Percentiles rank a stretch among this genome's conserved stretches.
Evolutionary conservation across 164 flowering plant species (phyloP).

Genomic region (Stephania japonica): DNA sequence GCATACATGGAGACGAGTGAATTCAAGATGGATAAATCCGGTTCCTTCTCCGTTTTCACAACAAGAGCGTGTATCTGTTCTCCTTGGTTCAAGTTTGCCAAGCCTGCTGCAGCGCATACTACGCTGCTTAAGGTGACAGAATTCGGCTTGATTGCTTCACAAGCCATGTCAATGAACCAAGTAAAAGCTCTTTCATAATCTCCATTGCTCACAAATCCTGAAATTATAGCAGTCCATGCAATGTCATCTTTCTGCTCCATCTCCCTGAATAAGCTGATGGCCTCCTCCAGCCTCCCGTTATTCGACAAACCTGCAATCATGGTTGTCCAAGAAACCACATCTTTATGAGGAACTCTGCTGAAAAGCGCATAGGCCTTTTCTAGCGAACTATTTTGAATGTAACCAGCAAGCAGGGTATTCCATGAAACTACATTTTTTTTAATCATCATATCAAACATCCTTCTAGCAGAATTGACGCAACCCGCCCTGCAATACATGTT

Average conservation of each 20-base stretch:
- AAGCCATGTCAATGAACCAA: conserved; percentile 8
- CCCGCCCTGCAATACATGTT: conserved; percentile 11
- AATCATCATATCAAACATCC: conserved; percentile 4
- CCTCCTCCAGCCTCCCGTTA: conserved; percentile 8
- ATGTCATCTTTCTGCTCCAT: conserved; percentile 10
- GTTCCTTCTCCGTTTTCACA: conserved; percentile 10
- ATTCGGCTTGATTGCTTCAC: conserved; percentile 12
- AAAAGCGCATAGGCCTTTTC: conserved; percentile 9
- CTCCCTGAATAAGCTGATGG: conserved; percentile 7
- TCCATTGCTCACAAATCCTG: conserved; percentile 9
- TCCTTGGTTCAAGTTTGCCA: conserved; percentile 8
- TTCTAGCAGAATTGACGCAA: conserved; percentile 2
- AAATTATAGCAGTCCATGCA: conserved; percentile 17
- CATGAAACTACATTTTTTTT: conserved; percentile 11
- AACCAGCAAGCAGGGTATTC: conserved; percentile 10
- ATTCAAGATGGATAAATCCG: conserved; percentile 4
- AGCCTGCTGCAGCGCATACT: conserved; percentile 8
- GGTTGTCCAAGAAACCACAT: conserved; percentile 12
- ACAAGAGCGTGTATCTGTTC: conserved; percentile 9
- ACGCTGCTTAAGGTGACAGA: conserved; percentile 6
- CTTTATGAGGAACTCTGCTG: neutral
- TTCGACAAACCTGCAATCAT: conserved; percentile 8
- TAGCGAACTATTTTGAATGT: conserved; percentile 7
- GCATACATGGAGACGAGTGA: conserved; percentile 16
- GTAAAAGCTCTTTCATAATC: conserved; percentile 7